Percentiles rank a stretch among this genome's conserved stretches.
Evolutionary conservation across 176 grass and related monocot genomes (phyloP).

Genomic region (Cenchrus purpureus): DNA sequence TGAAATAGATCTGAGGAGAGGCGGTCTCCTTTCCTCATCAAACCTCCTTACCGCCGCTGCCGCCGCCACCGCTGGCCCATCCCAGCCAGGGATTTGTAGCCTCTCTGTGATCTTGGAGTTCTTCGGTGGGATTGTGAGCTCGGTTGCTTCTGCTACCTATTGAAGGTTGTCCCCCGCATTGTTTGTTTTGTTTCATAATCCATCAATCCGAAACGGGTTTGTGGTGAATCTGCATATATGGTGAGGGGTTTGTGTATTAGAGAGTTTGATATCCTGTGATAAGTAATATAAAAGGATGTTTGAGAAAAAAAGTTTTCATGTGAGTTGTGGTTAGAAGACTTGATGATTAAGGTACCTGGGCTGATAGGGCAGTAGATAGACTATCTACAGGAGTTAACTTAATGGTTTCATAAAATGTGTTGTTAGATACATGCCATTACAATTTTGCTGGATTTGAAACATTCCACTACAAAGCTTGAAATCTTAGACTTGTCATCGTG

Average conservation of each 20-base stretch:
- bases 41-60: background rate
- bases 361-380: background rate
- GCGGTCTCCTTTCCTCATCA: background rate
- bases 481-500: background rate
- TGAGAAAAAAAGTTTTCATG: background rate
- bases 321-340: background rate
- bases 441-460: background rate
- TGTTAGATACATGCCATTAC: background rate
- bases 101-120: background rate
- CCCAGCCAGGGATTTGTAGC: no score
- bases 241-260: background rate
- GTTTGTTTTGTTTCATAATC: background rate
- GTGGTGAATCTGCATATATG: background rate
- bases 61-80: background rate
- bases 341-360: background rate
- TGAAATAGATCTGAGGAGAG: background rate
- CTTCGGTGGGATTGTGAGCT: background rate
- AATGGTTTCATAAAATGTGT: background rate
- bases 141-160: background rate
- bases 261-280: background rate
- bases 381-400: background rate
- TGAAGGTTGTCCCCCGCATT: background rate
- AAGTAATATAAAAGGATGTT: background rate
- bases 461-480: background rate
- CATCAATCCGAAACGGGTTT: conserved; percentile 2